Evolutionary conservation across 208 protist species (phyloP), one percentile per base, ranked within the genome.

Genomic region (Leishmania martiniquensis): DNA sequence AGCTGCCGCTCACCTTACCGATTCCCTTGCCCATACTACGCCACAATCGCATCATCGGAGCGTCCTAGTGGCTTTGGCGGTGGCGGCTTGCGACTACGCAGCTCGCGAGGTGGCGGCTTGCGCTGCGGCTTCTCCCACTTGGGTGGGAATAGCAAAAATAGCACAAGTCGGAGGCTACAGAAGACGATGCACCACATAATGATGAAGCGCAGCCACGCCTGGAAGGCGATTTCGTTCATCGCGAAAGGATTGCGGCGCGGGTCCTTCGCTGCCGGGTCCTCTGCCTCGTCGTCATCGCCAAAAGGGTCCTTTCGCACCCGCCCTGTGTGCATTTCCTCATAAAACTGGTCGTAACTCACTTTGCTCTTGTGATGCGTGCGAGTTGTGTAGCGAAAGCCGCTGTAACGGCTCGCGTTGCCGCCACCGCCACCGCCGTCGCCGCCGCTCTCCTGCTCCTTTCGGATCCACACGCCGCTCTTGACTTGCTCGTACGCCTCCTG

Each of bases 251-350:
- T 95, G 15, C 90, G 89, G n/a, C 90, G 87, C 10, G 93, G 85
- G 76, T 95, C 91, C 80, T 89, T 88, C 47, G 76, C 81, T 0
- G 73, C 63, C 20, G 49, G 34, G 10, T 84, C 80, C 44, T 80
- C 83, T 13, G 88, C 72, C 45, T 93, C 90, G 17, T 96, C 92
- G 74, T 96, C 91, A 67, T 96, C 92, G 12, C 73, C 94, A 67
- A 96, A 96, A 9, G 91, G 90, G 49, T 94, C 83, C 68, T 87
- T 87, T 82, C 89, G 90, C 25, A 95, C 90, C 65, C 91, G 88
- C 25, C 94, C 94, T 15, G 92, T 97, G 90, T 98, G 92, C 90
- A 98, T 96, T 78, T 98, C 91, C 70, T 89, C 91, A 81, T 96
- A 98, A 79, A 96, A 96, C 76, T 96, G 86, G 47, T 96, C 93